Conservation (phyloP, 345 rosid species). For the Linum usitatissimum region DNA sequence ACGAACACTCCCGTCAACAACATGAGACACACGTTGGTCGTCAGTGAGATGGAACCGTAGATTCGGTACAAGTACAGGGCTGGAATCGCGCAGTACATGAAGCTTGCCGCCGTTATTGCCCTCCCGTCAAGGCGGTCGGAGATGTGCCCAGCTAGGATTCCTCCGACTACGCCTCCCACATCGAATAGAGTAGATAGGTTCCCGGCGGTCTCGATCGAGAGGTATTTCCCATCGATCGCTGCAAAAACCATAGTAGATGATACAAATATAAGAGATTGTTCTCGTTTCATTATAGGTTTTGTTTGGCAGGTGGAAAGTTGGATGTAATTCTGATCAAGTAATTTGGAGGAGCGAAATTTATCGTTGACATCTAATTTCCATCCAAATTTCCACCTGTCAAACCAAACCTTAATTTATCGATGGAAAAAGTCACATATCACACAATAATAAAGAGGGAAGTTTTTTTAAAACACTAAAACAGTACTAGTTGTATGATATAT, state of each 20-base stretch:
- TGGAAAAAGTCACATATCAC: too few species aligned
- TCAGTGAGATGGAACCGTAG: conserved; percentile 65
- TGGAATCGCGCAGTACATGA: conserved; percentile 86
- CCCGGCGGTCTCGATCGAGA: conserved; percentile 65
- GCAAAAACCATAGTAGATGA: conserved; percentile 4
- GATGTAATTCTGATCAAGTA: too few species aligned
- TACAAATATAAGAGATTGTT: background rate
- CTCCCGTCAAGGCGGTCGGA: conserved; percentile 71
- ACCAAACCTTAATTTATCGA: too few species aligned
- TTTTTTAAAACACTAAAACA: too few species aligned
- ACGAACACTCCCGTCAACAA: conserved; percentile 79
- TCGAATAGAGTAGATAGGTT: conserved; percentile 84
- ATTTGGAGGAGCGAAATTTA: too few species aligned
- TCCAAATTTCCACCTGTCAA: too few species aligned
- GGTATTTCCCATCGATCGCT: conserved; percentile 78
- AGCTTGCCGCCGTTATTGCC: conserved; percentile 88
- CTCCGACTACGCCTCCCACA: conserved; percentile 90
- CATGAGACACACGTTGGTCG: conserved; percentile 53
- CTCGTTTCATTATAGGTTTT: too few species aligned
- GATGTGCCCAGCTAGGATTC: conserved; percentile 86
- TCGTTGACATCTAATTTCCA: too few species aligned
- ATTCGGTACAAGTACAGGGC: conserved; percentile 68
- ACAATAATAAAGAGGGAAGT: too few species aligned
- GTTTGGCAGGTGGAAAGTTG: too few species aligned
- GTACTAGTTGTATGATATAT: too few species aligned